Evolutionary conservation across 257 asterid species (phyloP).

Genomic region (Solanum phureja): DNA sequence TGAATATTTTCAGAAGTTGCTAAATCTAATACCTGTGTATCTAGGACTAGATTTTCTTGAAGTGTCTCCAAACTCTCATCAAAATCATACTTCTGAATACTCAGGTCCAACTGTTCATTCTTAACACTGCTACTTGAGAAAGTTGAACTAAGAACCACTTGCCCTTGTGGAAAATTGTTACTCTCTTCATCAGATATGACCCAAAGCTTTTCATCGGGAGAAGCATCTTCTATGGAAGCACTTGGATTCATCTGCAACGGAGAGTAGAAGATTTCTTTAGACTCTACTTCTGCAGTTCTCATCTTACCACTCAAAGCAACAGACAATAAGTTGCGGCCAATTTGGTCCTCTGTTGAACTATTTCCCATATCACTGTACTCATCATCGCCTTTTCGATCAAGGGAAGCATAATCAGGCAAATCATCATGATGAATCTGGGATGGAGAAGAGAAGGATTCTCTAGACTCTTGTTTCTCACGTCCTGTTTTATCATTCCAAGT

Average conservation of each 20-base stretch:
- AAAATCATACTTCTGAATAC: constrained; percentile 17
- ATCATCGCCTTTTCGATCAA: background rate
- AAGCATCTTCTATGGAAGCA: background rate
- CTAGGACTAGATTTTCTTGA: constrained; percentile 24
- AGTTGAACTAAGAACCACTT: background rate
- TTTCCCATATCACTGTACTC: background rate
- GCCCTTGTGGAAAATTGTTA: background rate
- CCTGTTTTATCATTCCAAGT: constrained; percentile 33
- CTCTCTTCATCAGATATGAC: constrained; percentile 2
- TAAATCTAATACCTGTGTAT: constrained; percentile 13
- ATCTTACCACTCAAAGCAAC: background rate
- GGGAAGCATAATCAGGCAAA: background rate
- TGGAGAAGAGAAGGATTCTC: constrained; percentile 2
- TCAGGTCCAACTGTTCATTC: constrained; percentile 27
- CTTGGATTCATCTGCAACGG: constrained; percentile 2
- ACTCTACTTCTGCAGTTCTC: background rate
- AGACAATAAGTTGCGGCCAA: background rate
- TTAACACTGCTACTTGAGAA: constrained; percentile 8
- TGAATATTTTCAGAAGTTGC: constrained; percentile 15
- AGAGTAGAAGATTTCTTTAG: background rate
- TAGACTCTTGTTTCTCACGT: background rate
- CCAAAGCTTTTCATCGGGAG: constrained; percentile 8
- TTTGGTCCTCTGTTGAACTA: background rate
- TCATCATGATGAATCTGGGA: background rate
- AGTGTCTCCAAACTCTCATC: constrained; percentile 26